Conservation (phyloP, 495 filamentous ascomycete genomes). For the Hypoxylon lienhwacheense region DNA sequence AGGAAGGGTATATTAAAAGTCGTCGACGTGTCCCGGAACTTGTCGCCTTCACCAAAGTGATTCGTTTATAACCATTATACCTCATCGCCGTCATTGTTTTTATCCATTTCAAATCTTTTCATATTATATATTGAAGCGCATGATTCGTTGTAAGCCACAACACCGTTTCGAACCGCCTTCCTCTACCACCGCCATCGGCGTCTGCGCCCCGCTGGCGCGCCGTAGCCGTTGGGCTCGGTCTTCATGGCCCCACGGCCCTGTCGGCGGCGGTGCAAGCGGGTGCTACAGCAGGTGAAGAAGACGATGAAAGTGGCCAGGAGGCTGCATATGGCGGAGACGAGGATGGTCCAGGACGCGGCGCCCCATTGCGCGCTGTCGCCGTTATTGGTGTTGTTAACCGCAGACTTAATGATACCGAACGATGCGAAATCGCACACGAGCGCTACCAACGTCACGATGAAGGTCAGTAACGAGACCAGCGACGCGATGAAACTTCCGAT, state of each 20-base stretch:
- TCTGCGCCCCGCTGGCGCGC: constrained; percentile 9
- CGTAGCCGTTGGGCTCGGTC: constrained; percentile 22
- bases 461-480: constrained; percentile 53
- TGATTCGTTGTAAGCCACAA: too few species aligned
- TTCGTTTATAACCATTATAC: too few species aligned
- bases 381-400: constrained; percentile 48
- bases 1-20: too few species aligned
- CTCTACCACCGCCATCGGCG: constrained; percentile 10
- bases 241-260: constrained; percentile 5
- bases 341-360: constrained; percentile 53
- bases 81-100: too few species aligned
- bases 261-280: constrained; percentile 39
- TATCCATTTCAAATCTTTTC: too few species aligned
- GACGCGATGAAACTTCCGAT: constrained; percentile 56
- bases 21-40: too few species aligned
- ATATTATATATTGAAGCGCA: too few species aligned
- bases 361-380: constrained; percentile 48
- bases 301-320: constrained; percentile 58
- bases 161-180: too few species aligned
- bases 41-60: too few species aligned
- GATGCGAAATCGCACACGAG: constrained; percentile 59
- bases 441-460: constrained; percentile 56
- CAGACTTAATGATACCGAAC: constrained; percentile 55
- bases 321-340: constrained; percentile 54
- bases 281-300: constrained; percentile 60